Conservation (phyloP, 768 basidiomycete species). For the Imleria badia region DNA sequence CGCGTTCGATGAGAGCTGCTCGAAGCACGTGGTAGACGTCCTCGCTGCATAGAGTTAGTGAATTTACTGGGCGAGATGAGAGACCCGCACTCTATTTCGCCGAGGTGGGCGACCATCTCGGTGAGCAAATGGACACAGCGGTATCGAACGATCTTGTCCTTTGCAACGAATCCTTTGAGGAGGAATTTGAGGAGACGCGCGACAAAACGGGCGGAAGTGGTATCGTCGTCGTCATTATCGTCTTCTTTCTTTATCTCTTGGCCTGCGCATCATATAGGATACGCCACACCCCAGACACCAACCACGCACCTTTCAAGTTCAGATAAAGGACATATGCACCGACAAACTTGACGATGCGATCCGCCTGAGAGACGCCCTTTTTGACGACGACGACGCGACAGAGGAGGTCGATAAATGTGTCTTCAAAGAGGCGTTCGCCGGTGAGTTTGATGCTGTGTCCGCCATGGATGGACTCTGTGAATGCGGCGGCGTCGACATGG, state of each 20-base stretch:
- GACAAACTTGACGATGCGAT: no score
- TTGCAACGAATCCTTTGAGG: no score
- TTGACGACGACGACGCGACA: constrained; percentile 65
- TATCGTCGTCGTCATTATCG: constrained; percentile 60
- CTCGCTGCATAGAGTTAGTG: constrained; percentile 49
- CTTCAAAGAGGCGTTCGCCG: constrained; percentile 79
- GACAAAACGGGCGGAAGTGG: constrained; percentile 66
- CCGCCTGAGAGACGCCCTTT: no score
- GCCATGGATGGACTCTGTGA: constrained; percentile 49
- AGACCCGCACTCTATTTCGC: constrained; percentile 75
- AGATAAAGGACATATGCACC: constrained; percentile 75
- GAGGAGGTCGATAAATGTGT: constrained; percentile 59
- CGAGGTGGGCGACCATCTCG: constrained; percentile 76
- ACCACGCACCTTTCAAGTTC: constrained; percentile 66
- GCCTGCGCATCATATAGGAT: constrained; percentile 24
- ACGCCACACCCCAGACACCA: neutral
- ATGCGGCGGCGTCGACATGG: constrained; percentile 60
- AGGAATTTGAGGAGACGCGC: no score
- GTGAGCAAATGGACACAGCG: constrained; percentile 75
- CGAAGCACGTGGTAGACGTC: constrained; percentile 68
- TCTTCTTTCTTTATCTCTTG: no score
- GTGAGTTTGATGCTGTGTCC: constrained; percentile 55
- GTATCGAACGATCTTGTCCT: constrained; percentile 85
- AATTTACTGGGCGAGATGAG: neutral
- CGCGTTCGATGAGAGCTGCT: constrained; percentile 62